Base-by-base conservation (phyloP, 345 rosid species). In the Citrus hindsii region DNA sequence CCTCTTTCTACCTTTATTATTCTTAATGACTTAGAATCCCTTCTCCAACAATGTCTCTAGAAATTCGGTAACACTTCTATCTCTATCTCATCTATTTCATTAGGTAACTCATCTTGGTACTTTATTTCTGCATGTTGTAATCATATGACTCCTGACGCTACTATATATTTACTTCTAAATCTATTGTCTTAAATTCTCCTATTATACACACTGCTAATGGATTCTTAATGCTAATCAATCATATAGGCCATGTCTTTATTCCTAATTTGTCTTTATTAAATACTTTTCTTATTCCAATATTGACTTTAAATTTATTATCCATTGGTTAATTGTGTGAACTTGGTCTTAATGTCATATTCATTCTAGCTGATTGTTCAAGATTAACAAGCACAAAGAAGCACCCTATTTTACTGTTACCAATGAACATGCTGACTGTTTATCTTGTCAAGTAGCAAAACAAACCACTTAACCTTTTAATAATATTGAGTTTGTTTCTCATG, bases 311-410 rank as follows among this genome's bases (percentile, higher is more conserved):
- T 58, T 58, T 81, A n/a, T 25, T 77, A 6, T 81, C 13, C 0
- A 40, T 66, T 27, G 76, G 73, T 7, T 40, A 75, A 13, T 30
- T 82, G 1, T 79, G 63, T 64, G 74, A 82, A 21, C 46, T 28
- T 8, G 37, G 67, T 2, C 53, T 79, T 21, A 46, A 27, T 7
- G 4, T 68, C 21, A 4, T 22, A 16, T 74, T 78, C 12, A 62
- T 69, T 55, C 4, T 32, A 13, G 33, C 7, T 58, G 46, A 59
- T 55, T 25, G 28, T 53, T 27, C 6, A 30, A 30, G 32, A 30
- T 30, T 30, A 30, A 30, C 4, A 30, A 30, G 32, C 32, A 3
- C 32, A 30, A 30, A 30, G 32, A 30, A 30, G 32, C 32, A 30
- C 32, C 32, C 4, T 30, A 30, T 30, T 30, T 30, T 30, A 30